Percentiles rank a stretch among this genome's conserved stretches.
Evolutionary conservation across 2,329 filamentous ascomycete species (phyloP).

Genomic region (Talaromyces sp.): DNA sequence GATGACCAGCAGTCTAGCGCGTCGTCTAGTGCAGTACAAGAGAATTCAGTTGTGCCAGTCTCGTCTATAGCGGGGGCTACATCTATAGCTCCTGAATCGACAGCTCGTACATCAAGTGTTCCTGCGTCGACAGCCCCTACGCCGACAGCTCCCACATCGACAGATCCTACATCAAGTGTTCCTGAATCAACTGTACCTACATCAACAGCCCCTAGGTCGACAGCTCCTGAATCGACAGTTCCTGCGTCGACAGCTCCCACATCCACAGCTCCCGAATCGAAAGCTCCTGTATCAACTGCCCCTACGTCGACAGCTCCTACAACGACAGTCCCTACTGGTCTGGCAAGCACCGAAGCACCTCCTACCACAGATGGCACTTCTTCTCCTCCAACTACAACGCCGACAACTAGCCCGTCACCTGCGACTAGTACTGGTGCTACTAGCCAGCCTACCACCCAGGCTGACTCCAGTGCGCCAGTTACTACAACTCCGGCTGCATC

Average conservation of each 20-base stretch:
- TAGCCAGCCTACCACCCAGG: not conserved
- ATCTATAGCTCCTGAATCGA: not conserved
- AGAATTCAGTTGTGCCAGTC: conserved; percentile 2
- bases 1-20: not conserved
- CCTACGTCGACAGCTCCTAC: not conserved
- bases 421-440: not conserved
- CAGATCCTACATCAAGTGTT: not conserved
- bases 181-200: not conserved
- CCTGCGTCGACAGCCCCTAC: not conserved
- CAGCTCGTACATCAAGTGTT: not conserved
- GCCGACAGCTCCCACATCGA: not conserved
- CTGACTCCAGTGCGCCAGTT: not conserved
- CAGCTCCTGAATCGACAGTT: conserved; percentile 2
- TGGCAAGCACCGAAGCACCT: not conserved
- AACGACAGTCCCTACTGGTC: not conserved
- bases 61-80: not conserved
- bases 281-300: not conserved
- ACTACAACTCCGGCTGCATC: not conserved
- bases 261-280: not conserved
- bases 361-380: not conserved
- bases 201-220: not conserved
- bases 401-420: not conserved
- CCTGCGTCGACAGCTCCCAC: not conserved
- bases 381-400: not conserved
- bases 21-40: not conserved